A percentile compares a stretch with the other conserved stretches of the same genome.
Evolutionary conservation across 768 basidiomycete genomes (phyloP).

Genomic region (Phallus indusiatus): DNA sequence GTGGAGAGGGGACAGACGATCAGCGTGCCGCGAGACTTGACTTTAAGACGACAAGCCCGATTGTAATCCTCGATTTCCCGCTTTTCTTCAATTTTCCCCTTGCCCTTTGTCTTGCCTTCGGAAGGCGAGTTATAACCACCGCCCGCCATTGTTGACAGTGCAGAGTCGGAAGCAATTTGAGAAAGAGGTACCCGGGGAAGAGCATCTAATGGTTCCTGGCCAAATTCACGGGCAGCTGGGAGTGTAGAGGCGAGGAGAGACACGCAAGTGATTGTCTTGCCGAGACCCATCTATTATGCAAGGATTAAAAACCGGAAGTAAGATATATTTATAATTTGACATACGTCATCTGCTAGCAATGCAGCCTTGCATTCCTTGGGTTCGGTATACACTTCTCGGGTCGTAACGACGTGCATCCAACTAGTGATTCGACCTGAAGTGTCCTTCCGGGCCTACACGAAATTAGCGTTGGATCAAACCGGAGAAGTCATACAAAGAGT

Average conservation of each 20-base stretch:
- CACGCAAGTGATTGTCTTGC: slow-evolving; percentile 94
- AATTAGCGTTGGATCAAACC: slow-evolving; percentile 14
- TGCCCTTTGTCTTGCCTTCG: slow-evolving; percentile 49
- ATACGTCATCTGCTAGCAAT: slow-evolving; percentile 93
- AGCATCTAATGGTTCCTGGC: slow-evolving; percentile 39
- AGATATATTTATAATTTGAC: slow-evolving; percentile 22
- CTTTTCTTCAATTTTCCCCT: slow-evolving; percentile 61
- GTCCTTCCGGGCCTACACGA: slow-evolving; percentile 19
- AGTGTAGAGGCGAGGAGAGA: slow-evolving; percentile 88
- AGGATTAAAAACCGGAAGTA: slow-evolving; percentile 9
- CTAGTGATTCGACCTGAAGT: slow-evolving; percentile 20
- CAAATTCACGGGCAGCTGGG: slow-evolving; percentile 56
- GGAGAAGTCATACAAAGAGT: slow-evolving; percentile 23
- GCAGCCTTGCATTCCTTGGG: slow-evolving; percentile 76
- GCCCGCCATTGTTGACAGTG: slow-evolving; percentile 54
- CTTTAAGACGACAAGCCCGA: slow-evolving; percentile 68
- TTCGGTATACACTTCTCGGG: slow-evolving; percentile 57
- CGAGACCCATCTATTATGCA: slow-evolving; percentile 79
- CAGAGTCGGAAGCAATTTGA: slow-evolving; percentile 21
- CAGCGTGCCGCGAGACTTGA: slow-evolving; percentile 82
- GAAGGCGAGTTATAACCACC: slow-evolving; percentile 24
- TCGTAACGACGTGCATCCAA: slow-evolving; percentile 84
- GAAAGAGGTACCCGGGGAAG: slow-evolving; percentile 23
- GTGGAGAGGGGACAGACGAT: slow-evolving; percentile 95
- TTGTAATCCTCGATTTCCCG: slow-evolving; percentile 56